Evolutionary conservation across 2,329 filamentous ascomycete species (phyloP).

Genomic region (Aureobasidium melanogenum): DNA sequence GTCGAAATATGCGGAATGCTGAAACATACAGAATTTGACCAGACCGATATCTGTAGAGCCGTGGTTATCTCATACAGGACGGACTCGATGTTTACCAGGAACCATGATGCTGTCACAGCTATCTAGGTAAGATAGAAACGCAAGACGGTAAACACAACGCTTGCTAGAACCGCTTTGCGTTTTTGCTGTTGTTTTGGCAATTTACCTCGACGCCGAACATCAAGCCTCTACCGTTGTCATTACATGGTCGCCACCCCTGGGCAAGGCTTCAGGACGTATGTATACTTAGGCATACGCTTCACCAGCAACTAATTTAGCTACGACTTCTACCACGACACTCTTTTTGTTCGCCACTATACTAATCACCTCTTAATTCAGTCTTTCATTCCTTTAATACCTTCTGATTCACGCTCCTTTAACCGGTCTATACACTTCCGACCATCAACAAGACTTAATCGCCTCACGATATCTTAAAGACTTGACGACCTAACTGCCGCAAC

Average conservation of each 20-base stretch:
- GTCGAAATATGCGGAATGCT: neutral
- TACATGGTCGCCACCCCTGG: slow-evolving; percentile 11
- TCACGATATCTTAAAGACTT: slow-evolving; percentile 7
- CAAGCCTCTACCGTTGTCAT: slow-evolving; percentile 12
- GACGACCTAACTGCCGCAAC: slow-evolving; percentile 10
- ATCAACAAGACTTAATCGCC: neutral
- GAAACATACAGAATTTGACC: neutral
- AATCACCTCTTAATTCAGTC: slow-evolving; percentile 11
- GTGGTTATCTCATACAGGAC: neutral
- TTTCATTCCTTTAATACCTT: slow-evolving; percentile 10
- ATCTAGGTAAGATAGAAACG: slow-evolving; percentile 1
- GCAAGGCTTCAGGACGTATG: slow-evolving; percentile 3
- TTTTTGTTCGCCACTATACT: slow-evolving; percentile 5
- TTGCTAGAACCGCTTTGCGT: slow-evolving; percentile 9
- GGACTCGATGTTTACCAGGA: neutral
- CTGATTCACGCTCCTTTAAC: slow-evolving; percentile 2
- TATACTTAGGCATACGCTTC: slow-evolving; percentile 1
- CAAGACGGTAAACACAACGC: slow-evolving; percentile 2
- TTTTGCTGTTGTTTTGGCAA: slow-evolving; percentile 12
- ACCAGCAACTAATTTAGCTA: neutral
- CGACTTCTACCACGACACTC: slow-evolving; percentile 3
- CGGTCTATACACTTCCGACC: neutral
- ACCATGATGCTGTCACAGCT: neutral
- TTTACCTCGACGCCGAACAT: slow-evolving; percentile 11
- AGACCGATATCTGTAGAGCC: neutral